Evolutionary conservation across 768 basidiomycete genomes (phyloP), one percentile per base, ranked within the genome.

Genomic region (Postia placenta): DNA sequence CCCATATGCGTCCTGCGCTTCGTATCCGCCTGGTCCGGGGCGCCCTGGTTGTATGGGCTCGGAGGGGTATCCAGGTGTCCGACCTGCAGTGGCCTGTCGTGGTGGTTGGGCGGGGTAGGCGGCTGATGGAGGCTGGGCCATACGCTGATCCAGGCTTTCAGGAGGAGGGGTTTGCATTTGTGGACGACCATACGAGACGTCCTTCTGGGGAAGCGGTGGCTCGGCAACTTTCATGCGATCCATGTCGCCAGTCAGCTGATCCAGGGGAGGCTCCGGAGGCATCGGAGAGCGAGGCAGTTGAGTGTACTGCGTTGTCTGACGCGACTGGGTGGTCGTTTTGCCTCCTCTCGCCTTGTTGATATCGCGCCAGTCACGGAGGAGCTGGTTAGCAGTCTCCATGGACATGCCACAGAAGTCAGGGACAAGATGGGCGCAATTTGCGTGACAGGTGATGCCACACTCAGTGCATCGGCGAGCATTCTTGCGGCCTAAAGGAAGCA

Each of bases 351-450:
- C 69, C 58, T 75, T 78, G 66, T 97, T 94, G 71, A 96, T 96
- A 61, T 91, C 88, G 47, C 87, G 84, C 79, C 90, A 85, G 66
- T 93, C 87, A 44, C 85, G 81, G 44, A 99, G 78, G 17, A 99
- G 76, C 60, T 86, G 83, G 65, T 97, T 97, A 42, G 96, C 95
- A 30, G 91, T 95, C 68, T 97, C 95, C 95, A 98, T 98, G 30
- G 93, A 92, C 94, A 99, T 97, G 37, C 96, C 96, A 61, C 96
- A 99, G 69, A 99, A 98, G 68, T 99, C 95, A 50, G 96, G 96
- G 35, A 99, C 96, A 49, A 98, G 80, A 66, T 99, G 96, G 1
- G 93, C 90, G 69, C 96, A 99, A 55, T 92, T 89, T 17, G 92
- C 92, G 68, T 99, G 96, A 60, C 93, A 97, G 40, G 95, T 97